phyloP scores from a whole-genome alignment of 768 basidiomycete genomes.

The Hortiboletus flavorubellus region DNA sequence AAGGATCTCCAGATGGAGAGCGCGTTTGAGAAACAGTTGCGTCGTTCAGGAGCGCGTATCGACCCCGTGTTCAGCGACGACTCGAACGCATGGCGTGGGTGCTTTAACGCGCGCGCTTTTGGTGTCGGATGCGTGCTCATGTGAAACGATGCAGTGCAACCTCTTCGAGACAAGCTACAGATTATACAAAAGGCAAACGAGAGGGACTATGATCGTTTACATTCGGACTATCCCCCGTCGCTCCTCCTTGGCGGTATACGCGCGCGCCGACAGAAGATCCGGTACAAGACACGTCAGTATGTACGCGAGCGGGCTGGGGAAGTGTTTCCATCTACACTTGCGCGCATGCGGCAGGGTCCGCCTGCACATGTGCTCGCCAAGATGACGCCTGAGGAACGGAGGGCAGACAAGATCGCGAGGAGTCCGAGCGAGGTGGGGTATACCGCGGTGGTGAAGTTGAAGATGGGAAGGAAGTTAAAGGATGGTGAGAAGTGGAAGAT shows the following conservation, averaged over 20 bases:
- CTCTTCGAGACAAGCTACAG: constrained; percentile 31
- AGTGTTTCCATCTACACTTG: constrained; percentile 45
- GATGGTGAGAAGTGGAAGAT: constrained; percentile 33
- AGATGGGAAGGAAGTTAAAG: constrained; percentile 48
- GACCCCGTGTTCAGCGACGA: constrained; percentile 28
- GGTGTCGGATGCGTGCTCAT: constrained; percentile 2
- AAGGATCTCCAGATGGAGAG: constrained; percentile 37
- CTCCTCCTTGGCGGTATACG: constrained; percentile 47
- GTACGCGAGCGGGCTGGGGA: constrained; percentile 65
- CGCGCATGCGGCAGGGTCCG: constrained; percentile 50
- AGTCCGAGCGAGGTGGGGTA: constrained; percentile 68
- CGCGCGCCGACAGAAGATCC: constrained; percentile 58
- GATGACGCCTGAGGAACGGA: constrained; percentile 49
- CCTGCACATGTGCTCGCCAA: constrained; percentile 57
- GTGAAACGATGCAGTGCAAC: constrained; percentile 30
- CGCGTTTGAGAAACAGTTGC: constrained; percentile 35
- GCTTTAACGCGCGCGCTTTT: neutral
- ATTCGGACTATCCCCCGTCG: constrained; percentile 43
- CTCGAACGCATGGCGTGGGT: constrained; percentile 21
- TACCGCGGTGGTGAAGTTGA: constrained; percentile 59
- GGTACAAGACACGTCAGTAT: constrained; percentile 62
- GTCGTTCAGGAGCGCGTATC: constrained; percentile 16
- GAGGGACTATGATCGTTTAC: constrained; percentile 42
- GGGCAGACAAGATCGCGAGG: constrained; percentile 47
- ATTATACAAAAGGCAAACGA: constrained; percentile 34